These are phyloP conservation scores for Penicillium alfredii DNA, from an alignment of 495 filamentous ascomycete genomes.

Conservation along the genomic window DNA sequence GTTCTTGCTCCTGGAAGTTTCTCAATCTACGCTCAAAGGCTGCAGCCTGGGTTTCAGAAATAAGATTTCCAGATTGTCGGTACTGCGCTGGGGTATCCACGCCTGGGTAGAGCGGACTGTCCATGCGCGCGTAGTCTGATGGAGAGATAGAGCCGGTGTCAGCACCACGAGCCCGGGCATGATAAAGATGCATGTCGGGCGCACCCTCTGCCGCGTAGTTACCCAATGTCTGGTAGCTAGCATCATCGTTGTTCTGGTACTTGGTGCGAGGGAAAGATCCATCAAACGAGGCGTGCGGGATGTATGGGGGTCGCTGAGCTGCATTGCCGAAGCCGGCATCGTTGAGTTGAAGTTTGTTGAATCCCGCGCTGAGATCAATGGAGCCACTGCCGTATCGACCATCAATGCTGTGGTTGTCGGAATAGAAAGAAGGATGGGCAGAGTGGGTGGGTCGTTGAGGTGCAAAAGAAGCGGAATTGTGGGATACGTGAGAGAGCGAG, in stretches of 20 bases:
- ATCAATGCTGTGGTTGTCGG: slow-evolving; percentile 34
- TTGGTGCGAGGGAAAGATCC: slow-evolving; percentile 26
- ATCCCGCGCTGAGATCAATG: slow-evolving; percentile 26
- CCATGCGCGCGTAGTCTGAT: slow-evolving; percentile 50
- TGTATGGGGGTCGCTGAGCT: slow-evolving; percentile 24
- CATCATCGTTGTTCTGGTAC: slow-evolving; percentile 26
- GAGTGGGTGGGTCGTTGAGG: slow-evolving; percentile 30
- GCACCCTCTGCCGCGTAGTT: slow-evolving; percentile 22
- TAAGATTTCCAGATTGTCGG: slow-evolving; percentile 36
- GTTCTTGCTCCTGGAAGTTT: slow-evolving; percentile 46
- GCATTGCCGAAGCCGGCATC: slow-evolving; percentile 20
- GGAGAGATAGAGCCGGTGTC: slow-evolving; percentile 45
- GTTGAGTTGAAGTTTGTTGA: slow-evolving; percentile 34
- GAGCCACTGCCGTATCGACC: slow-evolving; percentile 26
- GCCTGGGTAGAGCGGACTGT: slow-evolving; percentile 53
- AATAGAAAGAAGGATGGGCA: slow-evolving; percentile 36
- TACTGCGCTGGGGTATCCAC: slow-evolving; percentile 37
- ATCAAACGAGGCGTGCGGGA: slow-evolving; percentile 32
- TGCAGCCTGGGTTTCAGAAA: slow-evolving; percentile 36
- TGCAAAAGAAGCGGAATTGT: slow-evolving; percentile 35
- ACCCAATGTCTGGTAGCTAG: slow-evolving; percentile 22
- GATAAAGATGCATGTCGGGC: slow-evolving; percentile 31
- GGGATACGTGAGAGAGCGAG: slow-evolving; percentile 31
- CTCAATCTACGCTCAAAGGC: slow-evolving; percentile 46
- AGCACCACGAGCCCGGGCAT: slow-evolving; percentile 21